Conservation (phyloP, 768 basidiomycete genomes). For the Tremella mesenterica region DNA sequence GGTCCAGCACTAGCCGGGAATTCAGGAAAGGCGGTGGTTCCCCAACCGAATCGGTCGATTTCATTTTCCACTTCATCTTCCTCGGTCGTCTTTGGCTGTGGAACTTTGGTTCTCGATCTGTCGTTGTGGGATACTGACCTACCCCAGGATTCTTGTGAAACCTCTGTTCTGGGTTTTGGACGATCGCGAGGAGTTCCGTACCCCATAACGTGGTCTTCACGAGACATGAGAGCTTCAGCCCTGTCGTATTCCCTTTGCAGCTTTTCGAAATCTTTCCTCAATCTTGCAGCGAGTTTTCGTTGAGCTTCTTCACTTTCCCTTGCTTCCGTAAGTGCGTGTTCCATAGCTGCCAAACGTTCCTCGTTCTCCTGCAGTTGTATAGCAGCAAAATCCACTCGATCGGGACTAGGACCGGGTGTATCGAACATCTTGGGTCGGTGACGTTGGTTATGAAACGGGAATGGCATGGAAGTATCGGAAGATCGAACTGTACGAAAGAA, state of each 20-base stretch:
- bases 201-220: not conserved
- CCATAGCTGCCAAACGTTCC: slow-evolving; percentile 19
- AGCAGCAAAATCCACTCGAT: not conserved
- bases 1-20: slow-evolving; percentile 3
- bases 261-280: slow-evolving; percentile 27
- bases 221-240: slow-evolving; percentile 18
- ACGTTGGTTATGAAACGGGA: too few species aligned
- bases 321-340: slow-evolving; percentile 27
- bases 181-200: not conserved
- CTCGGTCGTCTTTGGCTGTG: not conserved
- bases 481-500: not conserved
- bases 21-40: slow-evolving; percentile 13
- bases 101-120: not conserved
- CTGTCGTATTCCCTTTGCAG: slow-evolving; percentile 23
- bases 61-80: not conserved
- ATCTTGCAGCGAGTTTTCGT: slow-evolving; percentile 20
- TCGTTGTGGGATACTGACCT: not conserved
- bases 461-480: too few species aligned
- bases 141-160: too few species aligned
- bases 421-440: too few species aligned
- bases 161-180: not conserved
- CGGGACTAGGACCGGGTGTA: not conserved
- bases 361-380: slow-evolving; percentile 10
- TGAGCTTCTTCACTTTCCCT: slow-evolving; percentile 28
- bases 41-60: slow-evolving; percentile 17